A percentile compares a stretch with the other conserved stretches of the same genome.
Conservation (phyloP, 108 stramenopile species). For the Skeletonema potamos region DNA sequence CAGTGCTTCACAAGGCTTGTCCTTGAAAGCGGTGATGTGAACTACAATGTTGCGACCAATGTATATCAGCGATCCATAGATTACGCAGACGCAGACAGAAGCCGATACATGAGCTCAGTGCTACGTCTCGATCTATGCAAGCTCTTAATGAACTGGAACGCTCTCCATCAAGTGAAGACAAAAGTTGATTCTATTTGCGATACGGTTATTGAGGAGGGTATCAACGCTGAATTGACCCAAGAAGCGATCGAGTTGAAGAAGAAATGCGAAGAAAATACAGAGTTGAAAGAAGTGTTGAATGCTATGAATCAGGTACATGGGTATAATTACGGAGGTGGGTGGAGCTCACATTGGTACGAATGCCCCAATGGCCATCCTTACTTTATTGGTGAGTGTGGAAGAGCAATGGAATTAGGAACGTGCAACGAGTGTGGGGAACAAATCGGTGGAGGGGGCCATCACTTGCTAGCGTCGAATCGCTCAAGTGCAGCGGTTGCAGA, state of each 20-base stretch:
- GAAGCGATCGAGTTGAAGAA: constrained; percentile 10
- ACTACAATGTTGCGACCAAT: background rate
- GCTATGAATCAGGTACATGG: constrained; percentile 43
- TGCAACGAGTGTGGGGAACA: constrained; percentile 51
- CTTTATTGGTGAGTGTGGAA: constrained; percentile 59
- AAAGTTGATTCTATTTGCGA: background rate
- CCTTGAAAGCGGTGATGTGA: background rate
- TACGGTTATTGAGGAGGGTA: background rate
- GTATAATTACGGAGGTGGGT: constrained; percentile 40
- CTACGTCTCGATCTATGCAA: too few relatives aligned
- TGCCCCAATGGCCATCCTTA: constrained; percentile 64
- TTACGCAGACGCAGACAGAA: constrained; percentile 12
- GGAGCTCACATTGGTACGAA: constrained; percentile 53
- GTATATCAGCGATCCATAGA: constrained; percentile 14
- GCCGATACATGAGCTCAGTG: background rate
- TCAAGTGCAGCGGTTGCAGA: constrained; percentile 4
- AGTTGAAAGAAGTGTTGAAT: constrained; percentile 26
- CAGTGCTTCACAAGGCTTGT: constrained; percentile 7
- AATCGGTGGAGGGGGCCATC: constrained; percentile 45
- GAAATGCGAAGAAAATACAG: background rate
- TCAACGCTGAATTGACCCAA: background rate
- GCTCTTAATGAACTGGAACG: too few relatives aligned
- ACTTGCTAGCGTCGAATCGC: constrained; percentile 21
- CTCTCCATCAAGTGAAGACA: background rate
- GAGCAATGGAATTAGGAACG: constrained; percentile 40